Percentiles rank a stretch among this genome's conserved stretches.
Evolutionary conservation across 257 asterid genomes (phyloP).

Genomic region (Cynanchum wilfordii): DNA sequence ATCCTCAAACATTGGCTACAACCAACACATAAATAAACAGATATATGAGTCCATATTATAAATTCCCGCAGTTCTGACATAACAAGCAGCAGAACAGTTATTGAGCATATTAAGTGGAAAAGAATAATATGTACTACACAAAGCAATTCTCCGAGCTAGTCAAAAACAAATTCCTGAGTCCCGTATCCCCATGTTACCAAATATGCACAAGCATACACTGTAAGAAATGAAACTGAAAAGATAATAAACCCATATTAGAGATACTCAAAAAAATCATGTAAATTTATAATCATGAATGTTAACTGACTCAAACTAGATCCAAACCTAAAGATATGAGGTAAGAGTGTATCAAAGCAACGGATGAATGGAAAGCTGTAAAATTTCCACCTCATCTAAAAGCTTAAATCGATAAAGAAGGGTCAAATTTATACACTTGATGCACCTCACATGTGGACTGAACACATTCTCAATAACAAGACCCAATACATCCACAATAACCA

Average conservation of each 20-base stretch:
- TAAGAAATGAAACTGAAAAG: background rate
- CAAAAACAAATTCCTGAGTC: background rate
- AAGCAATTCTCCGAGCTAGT: background rate
- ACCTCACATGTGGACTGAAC: too few species aligned
- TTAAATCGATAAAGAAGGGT: too few species aligned
- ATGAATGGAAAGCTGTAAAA: background rate
- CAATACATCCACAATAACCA: too few species aligned
- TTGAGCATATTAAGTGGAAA: background rate
- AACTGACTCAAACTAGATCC: background rate
- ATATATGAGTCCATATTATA: background rate
- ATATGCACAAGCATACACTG: background rate
- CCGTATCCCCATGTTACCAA: background rate
- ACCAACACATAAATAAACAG: background rate
- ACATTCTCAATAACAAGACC: too few species aligned
- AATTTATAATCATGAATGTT: background rate
- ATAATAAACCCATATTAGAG: background rate
- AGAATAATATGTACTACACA: background rate
- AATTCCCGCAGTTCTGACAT: background rate
- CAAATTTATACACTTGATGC: too few species aligned
- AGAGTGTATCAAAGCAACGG: background rate
- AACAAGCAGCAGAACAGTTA: background rate
- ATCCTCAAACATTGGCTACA: background rate
- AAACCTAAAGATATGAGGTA: background rate
- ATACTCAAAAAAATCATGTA: background rate
- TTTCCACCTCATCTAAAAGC: too few species aligned